Evolutionary conservation across 2,329 filamentous ascomycete genomes (phyloP), one percentile per base, ranked within the genome.

Genomic region (Pseudodiploospora longispora): DNA sequence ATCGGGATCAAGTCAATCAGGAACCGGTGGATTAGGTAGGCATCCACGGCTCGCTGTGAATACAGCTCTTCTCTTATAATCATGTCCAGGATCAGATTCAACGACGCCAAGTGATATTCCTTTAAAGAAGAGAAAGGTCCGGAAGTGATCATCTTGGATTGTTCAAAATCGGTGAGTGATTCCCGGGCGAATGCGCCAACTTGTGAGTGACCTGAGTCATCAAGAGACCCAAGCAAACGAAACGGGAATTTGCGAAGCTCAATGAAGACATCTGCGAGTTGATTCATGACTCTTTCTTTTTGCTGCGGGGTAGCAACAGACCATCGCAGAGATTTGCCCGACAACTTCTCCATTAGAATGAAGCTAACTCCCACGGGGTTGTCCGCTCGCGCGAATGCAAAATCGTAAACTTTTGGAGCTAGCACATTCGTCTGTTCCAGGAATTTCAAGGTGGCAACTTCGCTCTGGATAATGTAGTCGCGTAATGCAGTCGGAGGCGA

Each of bases 311-410:
- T 59, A n/a, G 62, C 50, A 38, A 56, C 30, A n/a, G 55, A 51
- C 63, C 61, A 69, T 32, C 53, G 52, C n/a, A 69, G 47, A 30
- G 63, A 60, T 30, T 52, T 64, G 6, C 66, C 65, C 5, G 59
- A 55, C 29, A 71, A 43, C 47, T 68, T 71, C 35, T 69, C 63
- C 58, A 68, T 66, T 6, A 69, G 55, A 38, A 71, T 68, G 47
- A 64, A 70, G 3, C 60, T 57, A 41, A 65, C 60, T 10, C 66
- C 64, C 10, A 70, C 56, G 27, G 55, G 50, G 46, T 68, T 66
- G 4, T 36, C 44, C 3, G 52, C 30, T 27, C 48, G 27, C 12
- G 62, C 57, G 7, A 64, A 46, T n/a, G 53, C 55, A 40, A 59
- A 68, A 35, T 68, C 63, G 42, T 62, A 59, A 1, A 70, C 59